phyloP scores from a whole-genome alignment of 306 rosid species.

The Malus sieversii region DNA sequence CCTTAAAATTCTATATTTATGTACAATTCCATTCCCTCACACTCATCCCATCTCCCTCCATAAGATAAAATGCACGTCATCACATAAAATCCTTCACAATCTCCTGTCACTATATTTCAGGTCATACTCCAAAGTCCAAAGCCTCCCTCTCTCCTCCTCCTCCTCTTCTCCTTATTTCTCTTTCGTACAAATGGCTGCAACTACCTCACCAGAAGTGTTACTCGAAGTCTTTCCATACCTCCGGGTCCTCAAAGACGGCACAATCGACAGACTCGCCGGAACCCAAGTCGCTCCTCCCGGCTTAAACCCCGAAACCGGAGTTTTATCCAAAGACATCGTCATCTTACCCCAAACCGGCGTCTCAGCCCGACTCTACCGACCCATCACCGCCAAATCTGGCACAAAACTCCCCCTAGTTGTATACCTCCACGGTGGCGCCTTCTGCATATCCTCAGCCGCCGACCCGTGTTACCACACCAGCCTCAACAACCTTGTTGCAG shows the following conservation, averaged over 20 bases:
- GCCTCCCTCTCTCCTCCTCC: background rate
- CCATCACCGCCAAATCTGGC: background rate
- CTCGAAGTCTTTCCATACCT: conserved; percentile 66
- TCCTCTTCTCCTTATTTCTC: background rate
- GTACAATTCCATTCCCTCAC: background rate
- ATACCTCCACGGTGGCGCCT: conserved; percentile 86
- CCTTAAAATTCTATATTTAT: no score
- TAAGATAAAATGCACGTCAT: background rate
- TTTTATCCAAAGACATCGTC: conserved; percentile 61
- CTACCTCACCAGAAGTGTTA: conserved; percentile 19
- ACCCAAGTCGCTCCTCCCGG: conserved; percentile 46
- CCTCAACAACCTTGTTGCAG: conserved; percentile 52
- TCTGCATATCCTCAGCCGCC: conserved; percentile 44
- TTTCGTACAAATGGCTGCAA: conserved; percentile 28
- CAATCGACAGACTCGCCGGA: conserved; percentile 52
- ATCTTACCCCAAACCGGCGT: conserved; percentile 44
- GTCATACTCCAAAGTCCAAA: background rate
- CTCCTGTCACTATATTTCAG: background rate
- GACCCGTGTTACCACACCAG: conserved; percentile 70
- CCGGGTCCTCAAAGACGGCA: conserved; percentile 50
- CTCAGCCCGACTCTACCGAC: conserved; percentile 56
- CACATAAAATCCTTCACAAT: background rate
- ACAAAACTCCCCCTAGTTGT: conserved; percentile 48
- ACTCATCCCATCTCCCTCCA: background rate
- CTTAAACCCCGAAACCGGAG: conserved; percentile 46